phyloP scores from a whole-genome alignment of 2,329 filamentous ascomycete genomes.

The Dactylellina drechsleri region DNA sequence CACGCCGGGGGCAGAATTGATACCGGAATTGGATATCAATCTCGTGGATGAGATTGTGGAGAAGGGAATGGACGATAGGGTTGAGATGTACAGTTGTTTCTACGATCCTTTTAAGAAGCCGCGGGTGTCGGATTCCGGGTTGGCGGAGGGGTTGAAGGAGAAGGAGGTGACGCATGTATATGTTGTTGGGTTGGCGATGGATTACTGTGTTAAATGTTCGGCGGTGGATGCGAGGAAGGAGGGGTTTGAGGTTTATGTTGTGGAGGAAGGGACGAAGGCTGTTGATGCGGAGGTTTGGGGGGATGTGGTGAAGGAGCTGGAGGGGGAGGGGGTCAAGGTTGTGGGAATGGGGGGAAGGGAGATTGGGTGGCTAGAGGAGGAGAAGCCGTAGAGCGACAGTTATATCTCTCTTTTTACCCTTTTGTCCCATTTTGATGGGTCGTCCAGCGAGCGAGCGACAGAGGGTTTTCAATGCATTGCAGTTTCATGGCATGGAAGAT shows the following conservation, averaged over 20 bases:
- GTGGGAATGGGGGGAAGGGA: constrained; percentile 70
- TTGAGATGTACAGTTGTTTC: constrained; percentile 97
- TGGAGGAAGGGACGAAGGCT: constrained; percentile 80
- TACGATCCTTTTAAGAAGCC: constrained; percentile 78
- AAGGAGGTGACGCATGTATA: constrained; percentile 79
- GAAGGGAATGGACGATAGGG: constrained; percentile 77
- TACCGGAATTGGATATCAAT: constrained; percentile 73
- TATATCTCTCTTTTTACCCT: too few species aligned
- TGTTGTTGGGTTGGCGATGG: constrained; percentile 84
- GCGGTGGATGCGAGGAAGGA: constrained; percentile 79
- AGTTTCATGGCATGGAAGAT: too few species aligned
- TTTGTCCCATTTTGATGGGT: too few species aligned
- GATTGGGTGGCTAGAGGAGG: constrained; percentile 65
- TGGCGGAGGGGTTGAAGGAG: constrained; percentile 70
- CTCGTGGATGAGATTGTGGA: constrained; percentile 75
- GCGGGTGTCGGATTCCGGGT: constrained; percentile 70
- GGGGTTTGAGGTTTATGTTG: constrained; percentile 79
- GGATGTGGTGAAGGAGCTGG: constrained; percentile 67
- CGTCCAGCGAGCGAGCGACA: too few species aligned
- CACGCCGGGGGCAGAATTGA: constrained; percentile 76
- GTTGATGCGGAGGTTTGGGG: constrained; percentile 74
- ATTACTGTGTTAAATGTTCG: constrained; percentile 87
- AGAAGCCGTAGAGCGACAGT: background rate
- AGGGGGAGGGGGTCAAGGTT: constrained; percentile 70
- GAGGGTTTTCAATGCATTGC: too few species aligned